phyloP scores from a whole-genome alignment of 768 basidiomycete species.

The Tephrocybe rancida region DNA sequence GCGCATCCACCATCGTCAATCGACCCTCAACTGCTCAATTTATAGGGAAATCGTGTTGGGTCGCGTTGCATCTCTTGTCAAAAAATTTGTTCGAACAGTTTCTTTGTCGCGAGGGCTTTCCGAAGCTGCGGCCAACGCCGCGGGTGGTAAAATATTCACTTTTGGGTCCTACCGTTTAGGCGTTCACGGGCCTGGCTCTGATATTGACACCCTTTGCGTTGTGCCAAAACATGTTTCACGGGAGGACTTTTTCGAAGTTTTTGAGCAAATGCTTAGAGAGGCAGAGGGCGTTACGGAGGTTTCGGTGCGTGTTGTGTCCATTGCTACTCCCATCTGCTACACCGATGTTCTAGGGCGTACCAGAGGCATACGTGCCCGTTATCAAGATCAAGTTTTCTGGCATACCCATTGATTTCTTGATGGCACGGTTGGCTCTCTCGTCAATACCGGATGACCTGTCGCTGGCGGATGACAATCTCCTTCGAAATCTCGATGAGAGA shows the following conservation, averaged over 20 bases:
- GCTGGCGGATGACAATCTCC: slow-evolving; percentile 86
- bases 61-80: slow-evolving; percentile 85
- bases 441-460: slow-evolving; percentile 92
- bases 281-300: slow-evolving; percentile 86
- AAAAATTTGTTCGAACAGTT: slow-evolving; percentile 88
- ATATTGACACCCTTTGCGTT: slow-evolving; percentile 98
- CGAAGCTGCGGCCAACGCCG: slow-evolving; percentile 82
- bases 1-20: slow-evolving; percentile 3
- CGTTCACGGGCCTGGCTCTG: slow-evolving; percentile 92
- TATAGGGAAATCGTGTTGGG: slow-evolving; percentile 91
- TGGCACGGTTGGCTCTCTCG: slow-evolving; percentile 86
- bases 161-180: slow-evolving; percentile 98
- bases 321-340: neutral
- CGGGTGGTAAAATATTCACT: slow-evolving; percentile 98
- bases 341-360: slow-evolving; percentile 70
- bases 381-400: slow-evolving; percentile 91
- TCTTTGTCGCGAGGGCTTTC: slow-evolving; percentile 82
- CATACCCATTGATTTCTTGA: slow-evolving; percentile 91
- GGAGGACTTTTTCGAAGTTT: slow-evolving; percentile 93
- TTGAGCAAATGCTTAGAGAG: slow-evolving; percentile 86
- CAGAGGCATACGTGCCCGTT: slow-evolving; percentile 95
- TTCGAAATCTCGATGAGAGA: slow-evolving; percentile 91
- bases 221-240: slow-evolving; percentile 95
- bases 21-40: slow-evolving; percentile 19
- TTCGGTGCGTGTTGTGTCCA: slow-evolving; percentile 60